phyloP scores from a whole-genome alignment of 352 stramenopile species.

The Pythium vanterpoolii region DNA sequence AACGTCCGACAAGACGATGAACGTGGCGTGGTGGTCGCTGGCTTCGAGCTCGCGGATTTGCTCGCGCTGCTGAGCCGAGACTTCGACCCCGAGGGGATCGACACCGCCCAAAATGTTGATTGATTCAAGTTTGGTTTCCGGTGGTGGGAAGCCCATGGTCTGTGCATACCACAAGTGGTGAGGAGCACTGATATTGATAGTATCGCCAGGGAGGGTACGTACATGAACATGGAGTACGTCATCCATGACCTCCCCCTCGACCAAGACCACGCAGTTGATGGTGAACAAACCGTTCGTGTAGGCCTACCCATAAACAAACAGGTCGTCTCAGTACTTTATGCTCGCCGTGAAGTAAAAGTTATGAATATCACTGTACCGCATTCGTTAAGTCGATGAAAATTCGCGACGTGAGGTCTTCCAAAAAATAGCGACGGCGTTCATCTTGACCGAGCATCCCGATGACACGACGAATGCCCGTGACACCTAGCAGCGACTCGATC shows the following conservation, averaged over 20 bases:
- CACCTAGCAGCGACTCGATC: slow-evolving; percentile 83
- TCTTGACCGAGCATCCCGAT: slow-evolving; percentile 86
- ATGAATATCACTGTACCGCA: slow-evolving; percentile 28
- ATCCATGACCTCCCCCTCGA: slow-evolving; percentile 93
- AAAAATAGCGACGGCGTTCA: slow-evolving; percentile 70
- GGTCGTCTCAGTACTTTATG: too few relatives aligned
- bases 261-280: slow-evolving; percentile 90
- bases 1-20: slow-evolving; percentile 94
- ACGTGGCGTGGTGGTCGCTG: slow-evolving; percentile 81
- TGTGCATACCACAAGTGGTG: slow-evolving; percentile 9
- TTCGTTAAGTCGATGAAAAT: slow-evolving; percentile 77
- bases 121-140: slow-evolving; percentile 82
- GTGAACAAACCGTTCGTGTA: slow-evolving; percentile 90
- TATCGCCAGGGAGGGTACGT: slow-evolving; percentile 3
- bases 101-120: slow-evolving; percentile 65
- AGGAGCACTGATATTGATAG: not conserved
- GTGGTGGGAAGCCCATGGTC: slow-evolving; percentile 89
- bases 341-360: too few relatives aligned
- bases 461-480: slow-evolving; percentile 70
- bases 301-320: slow-evolving; percentile 24
- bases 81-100: slow-evolving; percentile 81
- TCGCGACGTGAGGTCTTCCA: slow-evolving; percentile 81
- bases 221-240: slow-evolving; percentile 89
- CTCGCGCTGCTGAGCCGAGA: slow-evolving; percentile 73
- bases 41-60: slow-evolving; percentile 80